Conservation (phyloP, 2,329 filamentous ascomycete genomes). For the Aspergillus carbonarius region DNA sequence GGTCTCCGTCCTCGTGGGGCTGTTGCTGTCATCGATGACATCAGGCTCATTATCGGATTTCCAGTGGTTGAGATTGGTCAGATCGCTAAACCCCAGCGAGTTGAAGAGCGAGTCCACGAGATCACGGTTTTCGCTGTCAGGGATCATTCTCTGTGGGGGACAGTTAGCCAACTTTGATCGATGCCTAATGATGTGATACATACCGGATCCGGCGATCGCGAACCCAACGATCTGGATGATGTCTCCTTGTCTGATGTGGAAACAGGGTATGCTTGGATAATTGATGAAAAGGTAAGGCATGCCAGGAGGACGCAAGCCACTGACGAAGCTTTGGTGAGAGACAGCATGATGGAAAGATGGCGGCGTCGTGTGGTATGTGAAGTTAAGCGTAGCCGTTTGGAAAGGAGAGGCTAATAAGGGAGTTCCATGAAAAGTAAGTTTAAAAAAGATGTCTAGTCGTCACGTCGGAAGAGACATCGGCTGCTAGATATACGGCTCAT, state of each 20-base stretch:
- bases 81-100: slow-evolving; percentile 16
- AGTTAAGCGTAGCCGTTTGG: not conserved
- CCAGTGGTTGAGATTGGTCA: slow-evolving; percentile 8
- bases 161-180: not conserved
- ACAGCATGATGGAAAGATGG: slow-evolving; percentile 7
- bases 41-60: slow-evolving; percentile 5
- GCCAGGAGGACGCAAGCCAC: slow-evolving; percentile 7
- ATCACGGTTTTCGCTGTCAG: slow-evolving; percentile 13
- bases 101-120: slow-evolving; percentile 18
- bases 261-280: slow-evolving; percentile 9
- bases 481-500: slow-evolving; percentile 12
- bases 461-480: not conserved
- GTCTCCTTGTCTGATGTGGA: not conserved
- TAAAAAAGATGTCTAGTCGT: not conserved
- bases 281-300: slow-evolving; percentile 5
- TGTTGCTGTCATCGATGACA: slow-evolving; percentile 8
- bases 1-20: not conserved
- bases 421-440: not conserved
- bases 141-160: slow-evolving; percentile 23
- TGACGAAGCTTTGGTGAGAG: slow-evolving; percentile 4
- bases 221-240: not conserved
- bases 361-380: not conserved
- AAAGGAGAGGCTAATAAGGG: not conserved
- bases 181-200: not conserved
- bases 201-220: slow-evolving; percentile 10